Base-by-base conservation (phyloP, 495 filamentous ascomycete genomes). In the Parmelia sp. region DNA sequence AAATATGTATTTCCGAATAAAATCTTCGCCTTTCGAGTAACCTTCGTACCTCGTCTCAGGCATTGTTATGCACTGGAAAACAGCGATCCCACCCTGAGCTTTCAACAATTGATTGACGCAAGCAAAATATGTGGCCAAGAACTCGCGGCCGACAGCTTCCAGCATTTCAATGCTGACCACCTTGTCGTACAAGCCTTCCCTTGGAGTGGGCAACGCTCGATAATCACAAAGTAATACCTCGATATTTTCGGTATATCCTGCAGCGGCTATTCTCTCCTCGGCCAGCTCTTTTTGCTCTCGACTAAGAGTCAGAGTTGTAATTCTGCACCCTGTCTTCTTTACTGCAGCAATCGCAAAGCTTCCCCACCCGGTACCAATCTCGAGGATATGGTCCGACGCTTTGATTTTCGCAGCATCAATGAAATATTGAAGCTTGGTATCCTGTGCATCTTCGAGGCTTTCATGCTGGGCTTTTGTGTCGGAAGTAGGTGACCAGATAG, bases 51-150 rank as follows among this genome's bases (percentile, higher is more conserved):
- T 66, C 55, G 78, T 64, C 69, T 90, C 85, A 2, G 87, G 87
- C 79, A 90, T 89, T 17, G 87, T 89, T 64, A 90, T 90, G 63
- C 88, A 88, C 71, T 90, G 88, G 69, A 90, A 88, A 36, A 86
- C 81, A 11, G 84, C 83, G 45, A 90, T 83, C 0, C 87, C 88
- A 4, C 83, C 82, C 0, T 85, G 79, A 21, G 70, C 74, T 72
- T 90, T 89, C 51, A 90, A 69, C 57, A 89, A 68, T 60, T 72
- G 71, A 65, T 87, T 75, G 14, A 90, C 75, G 65, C 79, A 76
- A n/a, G 71, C 72, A 66, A 88, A 88, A 62, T 85, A 90, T 5
- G 75, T 83, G 21, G 80, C 76, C 31, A 90, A 68, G 65, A 80
- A 89, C 67, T 88, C 82, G 53, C 75, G 70, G 12, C 88, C 87